phyloP scores from a whole-genome alignment of 768 basidiomycete species.

The Leucosporidium scottii region DNA sequence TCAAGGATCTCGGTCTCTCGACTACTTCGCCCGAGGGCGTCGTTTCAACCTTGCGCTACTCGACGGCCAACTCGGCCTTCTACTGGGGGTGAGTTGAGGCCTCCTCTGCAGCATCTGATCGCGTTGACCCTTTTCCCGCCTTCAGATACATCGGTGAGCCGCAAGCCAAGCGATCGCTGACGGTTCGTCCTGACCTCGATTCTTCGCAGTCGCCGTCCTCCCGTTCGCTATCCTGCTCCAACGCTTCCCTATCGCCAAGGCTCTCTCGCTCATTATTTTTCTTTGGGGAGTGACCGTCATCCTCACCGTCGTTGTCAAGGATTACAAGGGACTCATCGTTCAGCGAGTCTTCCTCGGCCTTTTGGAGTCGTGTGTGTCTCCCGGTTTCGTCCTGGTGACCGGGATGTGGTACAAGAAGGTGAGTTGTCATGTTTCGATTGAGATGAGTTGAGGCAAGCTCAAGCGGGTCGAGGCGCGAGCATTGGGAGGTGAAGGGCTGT shows the following conservation, averaged over 20 bases:
- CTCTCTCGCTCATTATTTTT: conserved; percentile 12
- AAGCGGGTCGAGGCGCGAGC: no score
- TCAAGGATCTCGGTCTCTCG: conserved; percentile 24
- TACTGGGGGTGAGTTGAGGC: conserved; percentile 11
- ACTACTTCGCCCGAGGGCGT: conserved; percentile 22
- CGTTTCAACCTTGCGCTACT: conserved; percentile 12
- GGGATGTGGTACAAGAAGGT: conserved; percentile 43
- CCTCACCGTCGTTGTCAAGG: conserved; percentile 20
- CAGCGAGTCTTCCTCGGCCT: conserved; percentile 32
- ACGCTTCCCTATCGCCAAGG: conserved; percentile 15
- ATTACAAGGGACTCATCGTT: conserved; percentile 25
- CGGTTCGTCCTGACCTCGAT: not conserved
- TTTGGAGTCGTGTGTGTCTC: conserved; percentile 31
- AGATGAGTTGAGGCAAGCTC: no score
- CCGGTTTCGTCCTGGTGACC: conserved; percentile 44
- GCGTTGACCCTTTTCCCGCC: not conserved
- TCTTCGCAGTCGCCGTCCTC: conserved; percentile 19
- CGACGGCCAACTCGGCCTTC: conserved; percentile 15
- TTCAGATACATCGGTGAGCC: not conserved
- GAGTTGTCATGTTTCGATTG: no score
- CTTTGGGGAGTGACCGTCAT: conserved; percentile 4
- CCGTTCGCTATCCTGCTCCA: conserved; percentile 24
- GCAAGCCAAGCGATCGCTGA: not conserved
- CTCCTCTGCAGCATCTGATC: not conserved
- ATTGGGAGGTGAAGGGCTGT: no score